Evolutionary conservation across 2,329 filamentous ascomycete species (phyloP).

Genomic region (Fusarium sp.): DNA sequence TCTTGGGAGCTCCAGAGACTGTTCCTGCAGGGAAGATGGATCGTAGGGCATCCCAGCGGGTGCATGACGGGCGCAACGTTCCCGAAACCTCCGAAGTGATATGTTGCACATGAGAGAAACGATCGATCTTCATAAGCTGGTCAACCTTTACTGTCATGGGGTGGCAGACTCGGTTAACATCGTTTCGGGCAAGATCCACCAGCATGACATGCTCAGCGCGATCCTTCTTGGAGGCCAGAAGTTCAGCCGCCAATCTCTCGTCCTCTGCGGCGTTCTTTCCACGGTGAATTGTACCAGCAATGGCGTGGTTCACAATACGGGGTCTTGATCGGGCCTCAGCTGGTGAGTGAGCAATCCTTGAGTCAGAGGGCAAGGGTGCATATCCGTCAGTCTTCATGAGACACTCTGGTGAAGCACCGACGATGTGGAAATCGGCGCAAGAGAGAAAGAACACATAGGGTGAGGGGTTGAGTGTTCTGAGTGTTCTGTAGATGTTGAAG

Average conservation of each 20-base stretch:
- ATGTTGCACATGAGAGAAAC: slow-evolving; percentile 97
- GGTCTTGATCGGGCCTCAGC: slow-evolving; percentile 72
- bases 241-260: slow-evolving; percentile 77
- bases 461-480: slow-evolving; percentile 97
- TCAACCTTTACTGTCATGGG: slow-evolving; percentile 91
- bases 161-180: slow-evolving; percentile 95
- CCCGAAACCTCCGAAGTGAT: slow-evolving; percentile 96
- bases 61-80: slow-evolving; percentile 83
- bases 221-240: slow-evolving; percentile 80
- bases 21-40: slow-evolving; percentile 98
- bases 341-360: slow-evolving; percentile 45
- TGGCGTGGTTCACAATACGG: slow-evolving; percentile 94
- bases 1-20: slow-evolving; percentile 94
- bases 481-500: slow-evolving; percentile 97
- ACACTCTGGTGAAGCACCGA: slow-evolving; percentile 94
- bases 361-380: slow-evolving; percentile 41
- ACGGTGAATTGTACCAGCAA: slow-evolving; percentile 93
- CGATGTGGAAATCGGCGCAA: slow-evolving; percentile 92
- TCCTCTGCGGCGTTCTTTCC: slow-evolving; percentile 80
- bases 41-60: slow-evolving; percentile 93
- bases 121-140: slow-evolving; percentile 91
- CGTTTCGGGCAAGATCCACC: slow-evolving; percentile 94
- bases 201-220: slow-evolving; percentile 97
- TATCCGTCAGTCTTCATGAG: slow-evolving; percentile 77
- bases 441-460: slow-evolving; percentile 98